Conservation (phyloP, 495 filamentous ascomycete species). For the Pyrenula aspistea region DNA sequence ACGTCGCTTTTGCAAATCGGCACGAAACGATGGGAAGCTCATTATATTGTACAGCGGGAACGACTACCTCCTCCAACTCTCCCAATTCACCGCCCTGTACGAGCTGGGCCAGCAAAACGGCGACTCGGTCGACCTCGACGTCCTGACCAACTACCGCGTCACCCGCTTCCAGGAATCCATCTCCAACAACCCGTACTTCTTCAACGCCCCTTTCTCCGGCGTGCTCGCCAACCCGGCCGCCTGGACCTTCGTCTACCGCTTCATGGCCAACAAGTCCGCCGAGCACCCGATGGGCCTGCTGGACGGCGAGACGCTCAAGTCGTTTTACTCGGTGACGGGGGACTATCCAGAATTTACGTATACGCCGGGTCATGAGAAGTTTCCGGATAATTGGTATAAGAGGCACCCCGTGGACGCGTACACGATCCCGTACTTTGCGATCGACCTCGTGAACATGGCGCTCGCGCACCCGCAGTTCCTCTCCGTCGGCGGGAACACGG, state of each 20-base stretch:
- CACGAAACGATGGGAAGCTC: too few relatives aligned
- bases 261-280: not conserved
- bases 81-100: conserved; percentile 19
- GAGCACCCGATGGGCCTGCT: conserved; percentile 5
- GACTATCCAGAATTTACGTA: conserved; percentile 20
- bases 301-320: conserved; percentile 29
- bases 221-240: conserved; percentile 33
- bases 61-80: conserved; percentile 13
- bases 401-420: conserved; percentile 31
- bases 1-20: too few relatives aligned
- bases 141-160: conserved; percentile 2
- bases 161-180: conserved; percentile 33
- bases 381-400: conserved; percentile 52
- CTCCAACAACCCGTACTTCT: conserved; percentile 39
- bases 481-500: conserved; percentile 44
- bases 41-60: conserved; percentile 14
- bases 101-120: conserved; percentile 7
- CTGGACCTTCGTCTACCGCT: conserved; percentile 21
- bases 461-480: conserved; percentile 17
- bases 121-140: conserved; percentile 9
- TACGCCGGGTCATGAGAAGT: conserved; percentile 35
- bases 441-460: conserved; percentile 25
- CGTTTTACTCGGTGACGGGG: conserved; percentile 33
- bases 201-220: conserved; percentile 36
- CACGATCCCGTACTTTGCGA: conserved; percentile 21